Conservation (phyloP, 768 basidiomycete genomes). For the Pisolithus marmoratus region DNA sequence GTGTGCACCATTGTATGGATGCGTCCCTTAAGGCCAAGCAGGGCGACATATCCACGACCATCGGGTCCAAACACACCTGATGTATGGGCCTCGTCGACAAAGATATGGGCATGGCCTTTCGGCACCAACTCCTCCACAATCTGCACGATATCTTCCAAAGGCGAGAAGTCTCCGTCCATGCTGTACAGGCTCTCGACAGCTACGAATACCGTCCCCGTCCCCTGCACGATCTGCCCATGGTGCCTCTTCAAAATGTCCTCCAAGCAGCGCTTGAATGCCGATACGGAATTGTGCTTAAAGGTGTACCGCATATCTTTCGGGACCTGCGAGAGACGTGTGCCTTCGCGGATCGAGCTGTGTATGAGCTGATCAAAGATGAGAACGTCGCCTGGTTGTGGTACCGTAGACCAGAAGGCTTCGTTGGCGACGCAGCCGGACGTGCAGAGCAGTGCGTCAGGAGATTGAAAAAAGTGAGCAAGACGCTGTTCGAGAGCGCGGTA, state of each 20-base stretch:
- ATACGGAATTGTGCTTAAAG: constrained; percentile 44
- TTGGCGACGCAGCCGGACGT: constrained; percentile 53
- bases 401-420: constrained; percentile 38
- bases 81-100: constrained; percentile 56
- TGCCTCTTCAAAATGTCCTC: constrained; percentile 15
- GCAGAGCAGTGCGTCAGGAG: constrained; percentile 27
- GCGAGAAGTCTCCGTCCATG: constrained; percentile 56
- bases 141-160: constrained; percentile 37
- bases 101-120: constrained; percentile 33
- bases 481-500: too few species aligned
- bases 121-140: constrained; percentile 34
- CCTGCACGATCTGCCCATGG: constrained; percentile 16
- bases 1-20: constrained; percentile 46
- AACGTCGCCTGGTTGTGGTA: constrained; percentile 41
- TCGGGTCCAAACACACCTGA: constrained; percentile 46
- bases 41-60: constrained; percentile 38
- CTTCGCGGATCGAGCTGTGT: constrained; percentile 49
- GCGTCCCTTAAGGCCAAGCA: constrained; percentile 37
- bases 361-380: constrained; percentile 49
- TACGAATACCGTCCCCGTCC: constrained; percentile 36
- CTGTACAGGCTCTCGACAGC: constrained; percentile 52
- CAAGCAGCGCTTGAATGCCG: constrained; percentile 27
- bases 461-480: constrained; percentile 33
- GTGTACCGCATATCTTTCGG: constrained; percentile 12
- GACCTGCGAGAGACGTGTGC: constrained; percentile 36